Base-by-base conservation (phyloP, 2,329 filamentous ascomycete genomes). In the Nemania sp. region DNA sequence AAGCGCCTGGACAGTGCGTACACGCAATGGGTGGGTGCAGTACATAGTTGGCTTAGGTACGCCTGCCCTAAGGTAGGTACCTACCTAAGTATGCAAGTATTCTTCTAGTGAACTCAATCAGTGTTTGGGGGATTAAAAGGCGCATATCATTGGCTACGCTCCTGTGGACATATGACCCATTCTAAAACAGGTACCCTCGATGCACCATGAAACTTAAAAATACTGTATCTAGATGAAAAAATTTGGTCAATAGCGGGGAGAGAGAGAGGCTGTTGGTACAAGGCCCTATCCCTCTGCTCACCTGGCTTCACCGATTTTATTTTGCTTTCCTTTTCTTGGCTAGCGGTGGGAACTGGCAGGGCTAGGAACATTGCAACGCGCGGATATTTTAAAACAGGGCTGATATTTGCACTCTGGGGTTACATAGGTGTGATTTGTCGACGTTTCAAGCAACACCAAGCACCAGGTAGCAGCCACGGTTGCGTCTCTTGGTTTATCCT, bases 281-380 rank as follows among this genome's bases (percentile, higher is more conserved):
- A 35, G 32, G 32, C 22, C 41, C 10, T 54, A 20, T 20, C 32
- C n/a, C 18, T 32, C 32, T 27, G 35, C 24, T 58, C 13, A 20
- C 41, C 41, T 58, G 20, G 18, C 53, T 13, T 56, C 53, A 56
- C 55, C 55, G 38, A 41, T 41, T 41, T 18, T 41, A 41, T 41
- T 18, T 4, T 41, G 13, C 38, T 41, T 41, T 41, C 38, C 38
- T 11, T 18, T 41, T 18, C 15, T 41, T 13, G 11, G 13, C 38
- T 41, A 41, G 38, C 15, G 38, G 13, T 41, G 38, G 38, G 13
- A 41, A 35, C 32, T 7, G 32, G 38, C 38, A 41, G 38, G 38
- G 38, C 38, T 41, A 15, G 15, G 4, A 41, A 41, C 38, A 41
- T 41, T 18, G 38, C 15, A 41, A 41, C 38, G 15, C 38, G 15